Base-by-base conservation (phyloP, 441 rosid genomes). In the Flueggea neowawraea region DNA sequence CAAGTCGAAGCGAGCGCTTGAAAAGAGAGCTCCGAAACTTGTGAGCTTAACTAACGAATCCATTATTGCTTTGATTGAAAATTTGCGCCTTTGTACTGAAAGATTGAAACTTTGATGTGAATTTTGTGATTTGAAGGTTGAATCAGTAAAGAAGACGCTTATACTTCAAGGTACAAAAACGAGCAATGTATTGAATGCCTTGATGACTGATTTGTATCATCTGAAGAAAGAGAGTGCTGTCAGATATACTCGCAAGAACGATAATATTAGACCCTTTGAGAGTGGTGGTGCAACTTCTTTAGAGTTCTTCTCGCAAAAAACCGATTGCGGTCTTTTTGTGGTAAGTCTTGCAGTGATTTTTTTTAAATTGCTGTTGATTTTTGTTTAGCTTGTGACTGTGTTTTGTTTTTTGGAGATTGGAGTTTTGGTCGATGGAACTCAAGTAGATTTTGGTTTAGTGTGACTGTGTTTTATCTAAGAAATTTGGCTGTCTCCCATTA, bases 311-410 rank as follows among this genome's bases (percentile, higher is more conserved):
- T 94, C 99, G 54, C 80, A 62, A 15, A 91, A 89, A 80, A 91
- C 97, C 0, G 99, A 94, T 75, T 94, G 97, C 78, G 81, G 99
- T 76, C 72, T 89, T 44, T 89, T 94, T 72, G 89, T 86, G 82
- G 99, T 94, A 66, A 83, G 91, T 63, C 31, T 12, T 52, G 32
- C 9, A 4, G 41, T 8, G 9, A 5, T 1, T 1, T 36, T 36
- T 36, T 36, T 5, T 36, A 36, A 8, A 36, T 5, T 36, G 41
- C 9, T 36, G 41, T 36, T 36, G 6, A 8, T 36, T 5, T 36
- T 36, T 36, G 9, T 36, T 36, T 36, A 36, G 41, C 0, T 36
- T 36, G 41, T 36, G 41, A 36, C 6, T 36, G 41, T 36, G 41
- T 36, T 36, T 36, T 5, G 41, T 36, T 0, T 36, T 36, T 0